Percentiles rank a stretch among this genome's conserved stretches.
phyloP scores from a whole-genome alignment of 116 monocot genomes.

The Trichopus zeylanicus region DNA sequence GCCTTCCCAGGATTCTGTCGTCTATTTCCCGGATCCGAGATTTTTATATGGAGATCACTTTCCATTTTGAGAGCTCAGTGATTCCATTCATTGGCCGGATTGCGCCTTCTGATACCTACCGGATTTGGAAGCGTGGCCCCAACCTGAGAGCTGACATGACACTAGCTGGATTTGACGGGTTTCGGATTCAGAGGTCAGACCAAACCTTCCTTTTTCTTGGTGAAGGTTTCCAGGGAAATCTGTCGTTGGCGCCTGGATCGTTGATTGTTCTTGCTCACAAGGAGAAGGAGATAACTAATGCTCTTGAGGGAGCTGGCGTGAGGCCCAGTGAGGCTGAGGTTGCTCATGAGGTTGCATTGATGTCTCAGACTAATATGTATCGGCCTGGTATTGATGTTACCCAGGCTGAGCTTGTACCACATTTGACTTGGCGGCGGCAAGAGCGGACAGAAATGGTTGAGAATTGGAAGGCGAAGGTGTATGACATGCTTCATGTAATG shows the following conservation, averaged over 20 bases:
- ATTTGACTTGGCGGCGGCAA: slow-evolving; percentile 74
- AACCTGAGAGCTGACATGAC: slow-evolving; percentile 92
- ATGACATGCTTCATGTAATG: slow-evolving; percentile 66
- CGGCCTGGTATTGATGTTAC: slow-evolving; percentile 82
- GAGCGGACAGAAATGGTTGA: slow-evolving; percentile 61
- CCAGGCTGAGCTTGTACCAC: slow-evolving; percentile 63
- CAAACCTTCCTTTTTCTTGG: slow-evolving; percentile 93
- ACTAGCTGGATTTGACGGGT: slow-evolving; percentile 85
- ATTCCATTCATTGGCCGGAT: slow-evolving; percentile 76
- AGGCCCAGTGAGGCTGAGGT: slow-evolving; percentile 73
- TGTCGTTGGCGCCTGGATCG: slow-evolving; percentile 41
- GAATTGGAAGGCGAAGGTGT: slow-evolving; percentile 68
- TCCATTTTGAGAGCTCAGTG: slow-evolving; percentile 83
- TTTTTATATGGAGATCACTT: slow-evolving; percentile 86
- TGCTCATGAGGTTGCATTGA: slow-evolving; percentile 62
- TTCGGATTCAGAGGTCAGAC: slow-evolving; percentile 83
- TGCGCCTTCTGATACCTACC: slow-evolving; percentile 73
- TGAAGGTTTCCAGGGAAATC: slow-evolving; percentile 30
- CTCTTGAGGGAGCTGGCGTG: slow-evolving; percentile 68
- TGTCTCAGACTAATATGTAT: slow-evolving; percentile 85
- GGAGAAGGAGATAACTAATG: slow-evolving; percentile 81
- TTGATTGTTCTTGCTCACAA: slow-evolving; percentile 60
- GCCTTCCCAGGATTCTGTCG: slow-evolving; percentile 70
- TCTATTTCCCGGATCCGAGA: slow-evolving; percentile 58
- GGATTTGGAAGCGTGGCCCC: slow-evolving; percentile 87